phyloP scores from a whole-genome alignment of 441 rosid genomes.

The Jatropha multifida region DNA sequence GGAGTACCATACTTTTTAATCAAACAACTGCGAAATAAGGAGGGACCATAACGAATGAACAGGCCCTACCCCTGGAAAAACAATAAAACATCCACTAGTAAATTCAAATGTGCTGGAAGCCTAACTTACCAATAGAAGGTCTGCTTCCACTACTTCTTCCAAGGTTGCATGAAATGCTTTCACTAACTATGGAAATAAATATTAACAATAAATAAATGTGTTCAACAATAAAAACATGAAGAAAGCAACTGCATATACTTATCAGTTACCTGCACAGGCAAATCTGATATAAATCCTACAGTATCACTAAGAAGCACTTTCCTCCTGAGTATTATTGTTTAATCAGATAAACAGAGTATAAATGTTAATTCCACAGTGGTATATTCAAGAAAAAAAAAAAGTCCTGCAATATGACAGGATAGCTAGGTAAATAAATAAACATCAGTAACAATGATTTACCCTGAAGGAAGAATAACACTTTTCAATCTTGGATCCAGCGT shows the following conservation, averaged over 20 bases:
- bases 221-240: slow-evolving; percentile 2
- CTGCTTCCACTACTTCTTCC: slow-evolving; percentile 95
- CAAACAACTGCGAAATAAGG: background rate
- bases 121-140: slow-evolving; percentile 73
- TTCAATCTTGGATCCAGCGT: slow-evolving; percentile 80
- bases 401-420: slow-evolving; percentile 11
- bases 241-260: slow-evolving; percentile 13
- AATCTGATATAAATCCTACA: slow-evolving; percentile 94
- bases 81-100: too few relatives aligned
- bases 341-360: slow-evolving; percentile 15
- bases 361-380: background rate
- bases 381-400: background rate
- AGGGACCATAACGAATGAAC: background rate
- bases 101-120: too few relatives aligned
- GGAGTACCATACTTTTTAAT: background rate
- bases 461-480: slow-evolving; percentile 70
- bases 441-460: slow-evolving; percentile 36
- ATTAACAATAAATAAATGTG: slow-evolving; percentile 5
- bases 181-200: slow-evolving; percentile 53
- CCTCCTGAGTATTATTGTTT: slow-evolving; percentile 52
- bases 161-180: slow-evolving; percentile 57
- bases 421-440: background rate
- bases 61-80: background rate
- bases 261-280: slow-evolving; percentile 77
- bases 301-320: slow-evolving; percentile 85